Conservation (phyloP, 176 grass and related monocot species). For the Tuctoria greenei region DNA sequence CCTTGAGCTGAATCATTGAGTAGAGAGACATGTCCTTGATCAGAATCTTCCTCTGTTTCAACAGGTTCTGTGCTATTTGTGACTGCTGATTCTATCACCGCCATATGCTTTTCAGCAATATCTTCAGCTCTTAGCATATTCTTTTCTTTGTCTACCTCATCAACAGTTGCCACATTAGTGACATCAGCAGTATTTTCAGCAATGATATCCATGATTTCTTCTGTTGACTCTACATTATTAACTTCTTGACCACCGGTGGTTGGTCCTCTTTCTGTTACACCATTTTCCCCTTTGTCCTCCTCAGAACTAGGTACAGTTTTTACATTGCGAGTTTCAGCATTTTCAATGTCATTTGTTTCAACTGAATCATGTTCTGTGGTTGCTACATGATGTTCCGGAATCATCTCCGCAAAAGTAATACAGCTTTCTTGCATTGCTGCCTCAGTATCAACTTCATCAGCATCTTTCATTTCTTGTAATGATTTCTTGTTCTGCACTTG, state of each 20-base stretch:
- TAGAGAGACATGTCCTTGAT: not conserved
- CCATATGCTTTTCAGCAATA: slow-evolving; percentile 6
- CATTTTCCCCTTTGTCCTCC: slow-evolving; percentile 23
- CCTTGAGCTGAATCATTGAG: slow-evolving; percentile 19
- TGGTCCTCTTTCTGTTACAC: slow-evolving; percentile 28
- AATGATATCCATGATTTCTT: slow-evolving; percentile 32
- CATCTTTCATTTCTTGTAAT: slow-evolving; percentile 26
- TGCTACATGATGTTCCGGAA: too few relatives aligned
- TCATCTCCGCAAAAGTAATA: too few relatives aligned
- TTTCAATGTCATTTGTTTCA: slow-evolving; percentile 24
- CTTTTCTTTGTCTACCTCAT: slow-evolving; percentile 27
- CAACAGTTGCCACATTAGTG: slow-evolving; percentile 11
- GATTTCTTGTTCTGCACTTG: slow-evolving; percentile 30
- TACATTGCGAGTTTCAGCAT: slow-evolving; percentile 11
- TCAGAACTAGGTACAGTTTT: slow-evolving; percentile 26
- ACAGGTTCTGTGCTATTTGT: slow-evolving; percentile 31
- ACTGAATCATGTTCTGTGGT: not conserved
- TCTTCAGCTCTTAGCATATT: slow-evolving; percentile 21
- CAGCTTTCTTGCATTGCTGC: not conserved
- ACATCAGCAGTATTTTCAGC: slow-evolving; percentile 17
- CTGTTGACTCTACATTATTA: slow-evolving; percentile 32
- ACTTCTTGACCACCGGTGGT: slow-evolving; percentile 25
- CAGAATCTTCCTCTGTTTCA: slow-evolving; percentile 37
- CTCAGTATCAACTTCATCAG: slow-evolving; percentile 1
- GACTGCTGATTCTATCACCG: slow-evolving; percentile 35